These are phyloP conservation scores for Xylariaceae sp. DNA, from an alignment of 2,329 filamentous ascomycete species.

Conservation along the genomic window DNA sequence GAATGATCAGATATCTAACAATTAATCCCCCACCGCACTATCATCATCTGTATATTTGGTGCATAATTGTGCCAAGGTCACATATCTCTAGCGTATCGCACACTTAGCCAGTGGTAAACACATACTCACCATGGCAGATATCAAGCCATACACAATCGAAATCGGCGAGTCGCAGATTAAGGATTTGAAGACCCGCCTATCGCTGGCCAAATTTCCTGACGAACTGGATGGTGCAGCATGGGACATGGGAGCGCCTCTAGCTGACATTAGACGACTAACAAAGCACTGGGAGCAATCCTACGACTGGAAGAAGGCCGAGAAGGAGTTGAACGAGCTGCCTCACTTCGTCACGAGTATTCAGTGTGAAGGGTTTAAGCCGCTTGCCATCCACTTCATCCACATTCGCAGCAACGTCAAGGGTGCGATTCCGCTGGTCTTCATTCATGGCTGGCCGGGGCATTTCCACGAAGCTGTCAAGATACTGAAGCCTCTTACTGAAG, in stretches of 20 bases:
- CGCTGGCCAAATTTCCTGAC: constrained; percentile 46
- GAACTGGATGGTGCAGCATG: constrained; percentile 47
- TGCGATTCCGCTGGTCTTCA: constrained; percentile 42
- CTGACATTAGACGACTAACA: constrained; percentile 43
- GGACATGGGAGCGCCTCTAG: constrained; percentile 46
- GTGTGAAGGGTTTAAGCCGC: constrained; percentile 45
- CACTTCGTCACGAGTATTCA: constrained; percentile 45
- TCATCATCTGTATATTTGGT: neutral
- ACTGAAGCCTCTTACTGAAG: constrained; percentile 53
- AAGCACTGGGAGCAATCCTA: constrained; percentile 44
- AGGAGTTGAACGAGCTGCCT: constrained; percentile 43
- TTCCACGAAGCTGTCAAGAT: constrained; percentile 71
- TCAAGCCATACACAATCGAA: constrained; percentile 43
- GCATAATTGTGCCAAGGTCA: neutral
- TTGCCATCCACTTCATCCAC: constrained; percentile 48
- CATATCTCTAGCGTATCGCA: no score
- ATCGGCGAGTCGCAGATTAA: constrained; percentile 41
- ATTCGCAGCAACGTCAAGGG: constrained; percentile 38
- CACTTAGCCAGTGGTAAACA: no score
- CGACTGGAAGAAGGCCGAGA: constrained; percentile 45
- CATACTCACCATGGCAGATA: constrained; percentile 36
- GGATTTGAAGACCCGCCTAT: constrained; percentile 43
- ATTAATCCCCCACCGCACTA: neutral
- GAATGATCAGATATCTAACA: neutral
- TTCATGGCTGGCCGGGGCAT: constrained; percentile 64